Base-by-base conservation (phyloP, 805 yeast genomes). In the Nakazawaea ernobii region DNA sequence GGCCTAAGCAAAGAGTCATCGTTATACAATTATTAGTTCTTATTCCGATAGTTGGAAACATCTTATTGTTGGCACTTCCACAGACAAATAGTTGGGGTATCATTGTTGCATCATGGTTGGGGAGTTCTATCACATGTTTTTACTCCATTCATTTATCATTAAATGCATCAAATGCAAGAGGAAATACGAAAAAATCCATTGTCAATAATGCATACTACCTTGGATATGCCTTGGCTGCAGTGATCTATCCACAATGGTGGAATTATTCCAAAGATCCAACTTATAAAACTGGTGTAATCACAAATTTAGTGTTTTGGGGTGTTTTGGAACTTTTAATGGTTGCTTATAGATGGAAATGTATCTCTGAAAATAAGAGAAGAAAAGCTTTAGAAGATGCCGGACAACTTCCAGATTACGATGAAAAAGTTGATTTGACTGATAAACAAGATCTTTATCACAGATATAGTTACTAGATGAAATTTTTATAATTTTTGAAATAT, bases 241-340 rank as follows among this genome's bases (percentile, higher is more conserved):
- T 53, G 4, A 52, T 53, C 8, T 55, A 52, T 39, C 59, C 59
- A 2, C 59, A 56, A 47, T 55, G 58, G 58, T 54, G 58, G 58
- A 37, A 47, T 37, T 56, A 53, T 24, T 20, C 43, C 7, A 39
- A 39, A 8, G 48, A 39, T 26, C 48, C 48, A 27, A 48, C 51
- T 17, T 56, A 52, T 32, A 51, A 54, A 43, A 51, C 50, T 3
- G 59, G 55, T 11, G 45, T 56, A 27, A 49, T 51, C 13, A 52
- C 52, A 10, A 43, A 50, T 11, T 59, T 64, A 7, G 66, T 67
- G 26, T 57, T 57, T 35, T 67, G 67, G 53, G 43, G 60, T 5
- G 37, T 61, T 14, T 52, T 52, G 27, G 52, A 55, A 24, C 45
- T 57, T 4, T 59, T 63, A 5, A 49, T 61, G 43, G 50, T 56